Conservation (phyloP, 108 stramenopile genomes). For the Skeletonema potamos region DNA sequence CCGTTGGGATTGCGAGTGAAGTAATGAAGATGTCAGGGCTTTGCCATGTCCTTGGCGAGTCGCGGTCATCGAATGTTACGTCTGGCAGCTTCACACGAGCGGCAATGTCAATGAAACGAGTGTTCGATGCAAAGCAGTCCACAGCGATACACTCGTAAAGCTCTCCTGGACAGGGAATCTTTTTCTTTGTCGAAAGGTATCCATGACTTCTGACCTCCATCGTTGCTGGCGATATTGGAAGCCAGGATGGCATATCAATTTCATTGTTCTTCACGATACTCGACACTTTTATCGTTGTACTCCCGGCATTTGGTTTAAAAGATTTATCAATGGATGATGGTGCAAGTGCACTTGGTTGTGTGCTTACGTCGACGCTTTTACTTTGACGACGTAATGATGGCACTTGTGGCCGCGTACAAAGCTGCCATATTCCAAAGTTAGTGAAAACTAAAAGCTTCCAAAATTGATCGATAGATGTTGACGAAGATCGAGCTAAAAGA, state of each 20-base stretch:
- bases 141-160: constrained; percentile 69
- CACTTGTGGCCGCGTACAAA: neutral
- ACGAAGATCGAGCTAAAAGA: constrained; percentile 42
- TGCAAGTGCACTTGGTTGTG: neutral
- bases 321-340: neutral
- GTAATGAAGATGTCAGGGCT: constrained; percentile 76
- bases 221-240: constrained; percentile 32
- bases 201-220: constrained; percentile 69
- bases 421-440: constrained; percentile 53
- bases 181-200: constrained; percentile 71
- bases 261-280: constrained; percentile 56
- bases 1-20: constrained; percentile 72
- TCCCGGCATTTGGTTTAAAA: constrained; percentile 60
- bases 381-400: neutral
- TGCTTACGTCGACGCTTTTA: neutral
- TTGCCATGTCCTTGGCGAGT: constrained; percentile 64
- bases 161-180: constrained; percentile 69
- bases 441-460: constrained; percentile 64
- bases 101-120: constrained; percentile 66
- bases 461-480: constrained; percentile 47
- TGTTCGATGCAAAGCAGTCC: constrained; percentile 72
- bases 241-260: constrained; percentile 63
- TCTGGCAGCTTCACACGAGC: constrained; percentile 63
- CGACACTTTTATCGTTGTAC: constrained; percentile 57
- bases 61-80: constrained; percentile 39